phyloP scores from a whole-genome alignment of 768 basidiomycete species.

The Pisolithus microcarpus region DNA sequence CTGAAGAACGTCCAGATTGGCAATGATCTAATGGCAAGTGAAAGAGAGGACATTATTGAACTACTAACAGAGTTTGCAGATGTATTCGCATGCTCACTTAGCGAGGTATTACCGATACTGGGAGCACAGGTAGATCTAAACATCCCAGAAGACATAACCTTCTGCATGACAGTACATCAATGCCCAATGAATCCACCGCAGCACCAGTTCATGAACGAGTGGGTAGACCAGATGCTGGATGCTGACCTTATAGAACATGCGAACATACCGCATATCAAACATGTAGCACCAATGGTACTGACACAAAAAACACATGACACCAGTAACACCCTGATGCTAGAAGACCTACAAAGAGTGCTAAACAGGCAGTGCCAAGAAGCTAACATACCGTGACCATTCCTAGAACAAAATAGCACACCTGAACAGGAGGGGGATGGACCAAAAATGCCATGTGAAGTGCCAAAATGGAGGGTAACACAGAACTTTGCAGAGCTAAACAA shows the following conservation, averaged over 20 bases:
- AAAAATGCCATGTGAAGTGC: neutral
- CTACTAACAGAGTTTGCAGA: too few relatives aligned
- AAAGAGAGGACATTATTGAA: too few relatives aligned
- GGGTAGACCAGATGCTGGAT: neutral
- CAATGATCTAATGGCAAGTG: too few relatives aligned
- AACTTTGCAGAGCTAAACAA: neutral
- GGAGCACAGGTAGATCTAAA: neutral
- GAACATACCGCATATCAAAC: neutral
- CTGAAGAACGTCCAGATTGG: too few relatives aligned
- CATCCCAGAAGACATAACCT: neutral
- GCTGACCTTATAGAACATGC: neutral
- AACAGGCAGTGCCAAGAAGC: constrained; percentile 14
- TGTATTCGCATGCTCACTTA: constrained; percentile 27
- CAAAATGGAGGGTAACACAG: neutral
- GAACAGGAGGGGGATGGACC: neutral
- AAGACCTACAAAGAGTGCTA: constrained; percentile 28
- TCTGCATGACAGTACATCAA: neutral
- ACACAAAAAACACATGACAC: constrained; percentile 31
- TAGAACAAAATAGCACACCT: accelerated
- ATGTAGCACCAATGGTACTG: constrained; percentile 21
- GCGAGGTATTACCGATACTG: constrained; percentile 24
- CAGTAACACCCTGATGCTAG: constrained; percentile 18
- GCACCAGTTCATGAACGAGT: neutral
- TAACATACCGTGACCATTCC: neutral
- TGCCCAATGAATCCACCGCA: neutral